Evolutionary conservation across 495 filamentous ascomycete species (phyloP).

Genomic region (Cudoniella acicularis): DNA sequence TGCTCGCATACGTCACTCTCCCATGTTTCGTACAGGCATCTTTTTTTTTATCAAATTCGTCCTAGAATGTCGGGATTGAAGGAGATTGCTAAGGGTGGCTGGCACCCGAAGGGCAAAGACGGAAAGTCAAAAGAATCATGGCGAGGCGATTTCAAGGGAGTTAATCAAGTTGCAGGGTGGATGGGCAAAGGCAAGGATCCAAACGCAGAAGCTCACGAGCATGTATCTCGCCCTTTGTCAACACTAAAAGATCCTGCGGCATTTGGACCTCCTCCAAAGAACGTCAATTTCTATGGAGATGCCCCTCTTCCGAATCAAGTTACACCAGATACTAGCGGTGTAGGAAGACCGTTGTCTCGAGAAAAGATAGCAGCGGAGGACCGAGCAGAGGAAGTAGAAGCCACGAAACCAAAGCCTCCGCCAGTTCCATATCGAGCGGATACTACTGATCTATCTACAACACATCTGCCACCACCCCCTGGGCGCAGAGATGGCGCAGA

Average conservation of each 20-base stretch:
- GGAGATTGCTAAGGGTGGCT: conserved; percentile 51
- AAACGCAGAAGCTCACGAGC: conserved; percentile 21
- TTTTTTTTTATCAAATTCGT: neutral
- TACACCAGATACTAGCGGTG: conserved; percentile 44
- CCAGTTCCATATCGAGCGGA: conserved; percentile 67
- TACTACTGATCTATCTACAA: conserved; percentile 66
- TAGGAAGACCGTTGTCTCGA: conserved; percentile 44
- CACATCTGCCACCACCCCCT: conserved; percentile 70
- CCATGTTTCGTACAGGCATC: neutral
- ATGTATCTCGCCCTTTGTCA: conserved; percentile 59
- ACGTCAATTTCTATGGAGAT: conserved; percentile 51
- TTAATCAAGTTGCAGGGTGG: conserved; percentile 56
- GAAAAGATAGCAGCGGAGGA: conserved; percentile 40
- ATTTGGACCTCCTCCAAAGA: conserved; percentile 85
- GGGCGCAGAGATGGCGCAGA: conserved; percentile 48
- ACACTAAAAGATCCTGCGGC: conserved; percentile 76
- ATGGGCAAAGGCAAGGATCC: conserved; percentile 51
- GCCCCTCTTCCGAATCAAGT: conserved; percentile 43
- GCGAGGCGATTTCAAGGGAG: conserved; percentile 56
- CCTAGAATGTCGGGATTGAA: conserved; percentile 29
- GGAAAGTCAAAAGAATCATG: conserved; percentile 51
- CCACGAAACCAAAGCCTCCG: conserved; percentile 44
- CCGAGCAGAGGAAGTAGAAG: conserved; percentile 35
- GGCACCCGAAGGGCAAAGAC: conserved; percentile 55
- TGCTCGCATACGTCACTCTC: neutral